Percentiles rank a stretch among this genome's conserved stretches.
Evolutionary conservation across 2,329 filamentous ascomycete species (phyloP).

Genomic region (Fusarium sp.): DNA sequence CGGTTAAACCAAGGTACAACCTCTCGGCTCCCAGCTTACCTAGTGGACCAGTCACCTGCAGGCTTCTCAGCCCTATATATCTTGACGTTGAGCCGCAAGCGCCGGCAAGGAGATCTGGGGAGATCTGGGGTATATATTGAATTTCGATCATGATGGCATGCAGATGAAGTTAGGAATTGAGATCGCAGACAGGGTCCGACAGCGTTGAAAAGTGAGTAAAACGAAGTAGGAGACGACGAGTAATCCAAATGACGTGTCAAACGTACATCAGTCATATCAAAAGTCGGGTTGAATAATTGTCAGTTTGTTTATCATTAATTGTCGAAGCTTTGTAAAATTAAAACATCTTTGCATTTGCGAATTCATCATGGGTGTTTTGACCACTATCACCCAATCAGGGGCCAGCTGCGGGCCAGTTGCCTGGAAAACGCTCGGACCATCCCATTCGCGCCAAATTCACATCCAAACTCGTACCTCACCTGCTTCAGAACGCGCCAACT

Average conservation of each 20-base stretch:
- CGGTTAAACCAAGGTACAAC: neutral
- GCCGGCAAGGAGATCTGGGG: conserved; percentile 40
- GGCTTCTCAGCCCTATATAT: conserved; percentile 46
- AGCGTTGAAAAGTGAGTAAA: conserved; percentile 21
- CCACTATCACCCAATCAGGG: conserved; percentile 27
- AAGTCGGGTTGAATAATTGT: conserved; percentile 18
- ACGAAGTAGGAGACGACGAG: conserved; percentile 5
- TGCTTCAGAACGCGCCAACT: conserved; percentile 41
- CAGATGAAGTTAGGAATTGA: conserved; percentile 35
- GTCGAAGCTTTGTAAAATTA: conserved; percentile 25
- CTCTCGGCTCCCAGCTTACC: neutral
- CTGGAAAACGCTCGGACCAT: conserved; percentile 40
- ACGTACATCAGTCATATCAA: neutral
- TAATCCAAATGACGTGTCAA: neutral
- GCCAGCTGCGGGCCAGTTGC: conserved; percentile 35
- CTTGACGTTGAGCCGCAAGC: conserved; percentile 44
- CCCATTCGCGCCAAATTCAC: conserved; percentile 27
- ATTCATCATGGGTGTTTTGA: conserved; percentile 20
- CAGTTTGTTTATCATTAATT: conserved; percentile 21
- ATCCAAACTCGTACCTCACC: conserved; percentile 30
- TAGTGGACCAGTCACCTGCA: conserved; percentile 32
- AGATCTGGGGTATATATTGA: conserved; percentile 34
- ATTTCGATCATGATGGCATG: conserved; percentile 17
- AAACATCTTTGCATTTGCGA: conserved; percentile 26
- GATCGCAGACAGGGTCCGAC: conserved; percentile 1